Evolutionary conservation across 2,329 filamentous ascomycete species (phyloP).

Genomic region (Cylindrodendrum hubeiense): DNA sequence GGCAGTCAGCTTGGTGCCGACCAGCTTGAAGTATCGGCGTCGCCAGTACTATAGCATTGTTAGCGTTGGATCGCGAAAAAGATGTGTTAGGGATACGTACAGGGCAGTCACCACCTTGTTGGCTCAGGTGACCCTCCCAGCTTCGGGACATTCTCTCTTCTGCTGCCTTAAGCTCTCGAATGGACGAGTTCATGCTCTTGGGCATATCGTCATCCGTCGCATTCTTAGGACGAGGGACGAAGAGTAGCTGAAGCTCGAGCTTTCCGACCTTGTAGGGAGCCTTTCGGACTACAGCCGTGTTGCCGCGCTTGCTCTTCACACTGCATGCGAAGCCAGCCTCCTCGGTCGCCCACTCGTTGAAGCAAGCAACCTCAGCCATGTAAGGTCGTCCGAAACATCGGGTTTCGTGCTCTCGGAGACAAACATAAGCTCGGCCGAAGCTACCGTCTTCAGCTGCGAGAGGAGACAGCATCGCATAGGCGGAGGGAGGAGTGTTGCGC

Average conservation of each 20-base stretch:
- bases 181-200: conserved; percentile 98
- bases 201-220: conserved; percentile 95
- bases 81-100: conserved; percentile 68
- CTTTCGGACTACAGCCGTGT: conserved; percentile 77
- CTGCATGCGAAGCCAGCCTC: conserved; percentile 83
- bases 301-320: conserved; percentile 92
- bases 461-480: conserved; percentile 89
- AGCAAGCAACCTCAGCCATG: conserved; percentile 90
- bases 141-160: conserved; percentile 82
- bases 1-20: conserved; percentile 90
- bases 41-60: conserved; percentile 85
- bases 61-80: conserved; percentile 45
- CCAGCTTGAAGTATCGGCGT: conserved; percentile 95
- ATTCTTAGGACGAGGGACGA: conserved; percentile 91
- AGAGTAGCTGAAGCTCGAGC: conserved; percentile 92
- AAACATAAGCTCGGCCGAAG: conserved; percentile 94
- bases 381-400: conserved; percentile 90
- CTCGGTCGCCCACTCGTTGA: conserved; percentile 98
- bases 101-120: conserved; percentile 97
- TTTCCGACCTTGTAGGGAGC: conserved; percentile 98
- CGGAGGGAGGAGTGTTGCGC: conserved; percentile 73
- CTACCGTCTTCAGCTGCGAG: conserved; percentile 92
- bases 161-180: conserved; percentile 91
- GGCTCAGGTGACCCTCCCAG: conserved; percentile 91
- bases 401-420: conserved; percentile 91